Conservation (phyloP, 1,284 basidiomycete genomes). For the Naganishia albida region DNA sequence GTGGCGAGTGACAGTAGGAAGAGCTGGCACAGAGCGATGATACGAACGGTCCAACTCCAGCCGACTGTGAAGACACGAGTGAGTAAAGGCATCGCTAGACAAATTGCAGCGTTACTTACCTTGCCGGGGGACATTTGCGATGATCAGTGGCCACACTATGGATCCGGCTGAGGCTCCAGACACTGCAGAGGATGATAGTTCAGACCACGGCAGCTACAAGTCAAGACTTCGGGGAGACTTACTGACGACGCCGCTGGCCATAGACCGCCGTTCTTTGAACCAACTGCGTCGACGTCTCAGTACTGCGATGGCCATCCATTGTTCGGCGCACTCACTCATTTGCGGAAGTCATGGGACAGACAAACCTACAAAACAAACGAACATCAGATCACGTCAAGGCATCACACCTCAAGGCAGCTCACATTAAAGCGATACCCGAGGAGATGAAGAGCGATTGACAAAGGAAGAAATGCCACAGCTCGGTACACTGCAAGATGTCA, state of each 20-base stretch:
- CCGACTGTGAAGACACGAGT: conserved; percentile 38
- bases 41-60: conserved; percentile 46
- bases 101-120: conserved; percentile 33
- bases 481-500: conserved; percentile 35
- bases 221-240: conserved; percentile 26
- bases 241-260: conserved; percentile 45
- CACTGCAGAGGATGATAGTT: conserved; percentile 27
- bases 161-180: conserved; percentile 45
- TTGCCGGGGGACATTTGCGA: conserved; percentile 43
- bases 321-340: conserved; percentile 36
- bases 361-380: conserved; percentile 37
- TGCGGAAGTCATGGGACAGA: conserved; percentile 45
- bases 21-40: conserved; percentile 43
- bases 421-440: conserved; percentile 46
- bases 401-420: conserved; percentile 2
- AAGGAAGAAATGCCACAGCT: conserved; percentile 45
- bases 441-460: conserved; percentile 43
- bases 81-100: neutral
- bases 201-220: neutral
- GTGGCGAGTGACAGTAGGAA: conserved; percentile 37
- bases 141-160: conserved; percentile 46
- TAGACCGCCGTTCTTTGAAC: conserved; percentile 44
- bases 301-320: neutral
- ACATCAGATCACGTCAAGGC: neutral
- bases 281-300: conserved; percentile 35